A percentile compares a stretch with the other conserved stretches of the same genome.
phyloP scores from a whole-genome alignment of 352 stramenopile species.

The Phytopythium cucurbitacearum region DNA sequence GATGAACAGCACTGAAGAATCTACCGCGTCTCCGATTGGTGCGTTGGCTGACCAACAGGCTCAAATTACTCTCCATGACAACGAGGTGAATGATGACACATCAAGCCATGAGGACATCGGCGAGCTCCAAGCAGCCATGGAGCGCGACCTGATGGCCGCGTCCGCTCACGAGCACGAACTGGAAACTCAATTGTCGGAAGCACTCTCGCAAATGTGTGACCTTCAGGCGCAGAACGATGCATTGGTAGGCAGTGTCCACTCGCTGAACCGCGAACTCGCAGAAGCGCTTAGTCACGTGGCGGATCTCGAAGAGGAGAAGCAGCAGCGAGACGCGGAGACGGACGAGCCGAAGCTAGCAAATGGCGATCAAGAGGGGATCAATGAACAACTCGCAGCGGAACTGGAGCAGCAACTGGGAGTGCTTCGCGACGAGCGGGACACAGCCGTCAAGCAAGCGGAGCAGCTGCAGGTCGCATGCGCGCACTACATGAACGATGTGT shows the following conservation, averaged over 20 bases:
- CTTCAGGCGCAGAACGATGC: slow-evolving; percentile 10
- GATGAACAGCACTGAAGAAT: not conserved
- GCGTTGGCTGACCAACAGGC: not conserved
- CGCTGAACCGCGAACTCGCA: slow-evolving; percentile 7
- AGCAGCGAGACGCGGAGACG: not conserved
- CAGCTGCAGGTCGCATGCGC: too few relatives aligned
- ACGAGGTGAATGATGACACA: slow-evolving; percentile 3
- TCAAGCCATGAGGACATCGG: not conserved
- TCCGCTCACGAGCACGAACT: slow-evolving; percentile 4
- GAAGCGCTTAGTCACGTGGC: slow-evolving; percentile 5
- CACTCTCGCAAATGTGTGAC: not conserved
- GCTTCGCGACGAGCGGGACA: too few relatives aligned
- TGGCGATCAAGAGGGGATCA: not conserved
- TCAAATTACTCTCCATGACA: not conserved
- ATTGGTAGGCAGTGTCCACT: slow-evolving; percentile 4
- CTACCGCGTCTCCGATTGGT: not conserved
- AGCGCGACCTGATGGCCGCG: not conserved
- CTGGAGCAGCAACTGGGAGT: not conserved
- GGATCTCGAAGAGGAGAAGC: slow-evolving; percentile 9
- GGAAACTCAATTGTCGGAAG: slow-evolving; percentile 1
- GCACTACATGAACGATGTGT: too few relatives aligned
- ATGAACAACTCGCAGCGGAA: not conserved
- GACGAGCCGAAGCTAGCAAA: not conserved
- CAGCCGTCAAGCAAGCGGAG: too few relatives aligned
- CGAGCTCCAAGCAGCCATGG: not conserved